A percentile compares a stretch with the other conserved stretches of the same genome.
Conservation (phyloP, 257 asterid species). For the Nicotiana attenuata region DNA sequence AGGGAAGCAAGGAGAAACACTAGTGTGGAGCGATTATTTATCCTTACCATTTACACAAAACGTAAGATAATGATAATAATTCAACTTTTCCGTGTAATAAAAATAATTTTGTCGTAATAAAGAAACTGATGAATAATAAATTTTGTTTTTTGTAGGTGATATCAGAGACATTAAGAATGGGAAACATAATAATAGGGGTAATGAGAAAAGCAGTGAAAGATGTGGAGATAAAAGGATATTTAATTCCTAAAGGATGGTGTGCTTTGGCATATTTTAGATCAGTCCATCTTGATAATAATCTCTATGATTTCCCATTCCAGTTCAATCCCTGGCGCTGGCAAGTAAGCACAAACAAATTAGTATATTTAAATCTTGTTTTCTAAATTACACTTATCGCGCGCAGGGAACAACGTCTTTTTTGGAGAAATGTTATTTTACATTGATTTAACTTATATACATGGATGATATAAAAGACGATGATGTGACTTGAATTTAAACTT, state of each 20-base stretch:
- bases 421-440: no score
- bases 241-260: constrained; percentile 86
- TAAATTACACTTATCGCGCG: no score
- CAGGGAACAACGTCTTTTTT: no score
- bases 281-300: constrained; percentile 64
- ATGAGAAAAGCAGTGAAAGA: constrained; percentile 86
- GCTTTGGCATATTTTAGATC: constrained; percentile 76
- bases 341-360: constrained; percentile 38
- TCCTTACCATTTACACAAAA: constrained; percentile 72
- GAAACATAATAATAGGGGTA: constrained; percentile 79
- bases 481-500: neutral
- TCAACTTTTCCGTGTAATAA: neutral
- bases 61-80: constrained; percentile 30
- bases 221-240: constrained; percentile 71
- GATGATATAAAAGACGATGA: no score
- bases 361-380: no score
- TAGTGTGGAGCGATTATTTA: constrained; percentile 61
- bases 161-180: constrained; percentile 82
- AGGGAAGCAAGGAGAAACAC: constrained; percentile 55
- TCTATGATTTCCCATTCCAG: constrained; percentile 59
- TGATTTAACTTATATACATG: no score
- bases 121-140: neutral
- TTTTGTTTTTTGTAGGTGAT: constrained; percentile 46
- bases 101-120: neutral
- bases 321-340: constrained; percentile 97